Conservation (phyloP, 371 early-diverging fungal genomes). For the Encephalitozoon intestinalis region DNA sequence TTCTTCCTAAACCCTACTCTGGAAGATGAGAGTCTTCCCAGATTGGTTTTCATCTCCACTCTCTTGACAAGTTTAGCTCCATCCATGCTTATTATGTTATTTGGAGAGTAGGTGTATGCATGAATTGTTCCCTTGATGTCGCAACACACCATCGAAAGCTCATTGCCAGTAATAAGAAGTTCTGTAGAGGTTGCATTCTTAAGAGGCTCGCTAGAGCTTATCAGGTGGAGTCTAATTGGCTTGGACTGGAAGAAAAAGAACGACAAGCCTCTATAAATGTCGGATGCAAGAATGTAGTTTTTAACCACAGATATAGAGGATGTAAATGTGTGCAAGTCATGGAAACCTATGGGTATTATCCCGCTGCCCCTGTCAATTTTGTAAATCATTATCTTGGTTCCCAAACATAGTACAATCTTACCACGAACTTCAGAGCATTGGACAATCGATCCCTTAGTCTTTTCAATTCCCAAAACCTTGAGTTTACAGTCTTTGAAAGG, state of each 20-base stretch:
- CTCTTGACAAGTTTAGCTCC: slow-evolving; percentile 51
- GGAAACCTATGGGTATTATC: slow-evolving; percentile 55
- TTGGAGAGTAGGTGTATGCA: slow-evolving; percentile 55
- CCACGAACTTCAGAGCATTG: slow-evolving; percentile 47
- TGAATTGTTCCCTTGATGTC: slow-evolving; percentile 27
- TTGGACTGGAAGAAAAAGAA: slow-evolving; percentile 58
- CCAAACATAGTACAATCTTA: slow-evolving; percentile 50
- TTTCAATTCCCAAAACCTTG: slow-evolving; percentile 53
- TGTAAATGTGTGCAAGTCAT: slow-evolving; percentile 55
- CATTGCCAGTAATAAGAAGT: background rate
- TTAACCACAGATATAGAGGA: slow-evolving; percentile 47
- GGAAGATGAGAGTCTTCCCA: background rate
- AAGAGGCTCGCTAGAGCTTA: slow-evolving; percentile 43
- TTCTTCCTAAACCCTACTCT: background rate
- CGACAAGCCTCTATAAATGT: slow-evolving; percentile 55
- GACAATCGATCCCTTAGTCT: slow-evolving; percentile 50
- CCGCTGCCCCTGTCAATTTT: slow-evolving; percentile 52
- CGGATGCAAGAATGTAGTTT: slow-evolving; percentile 57
- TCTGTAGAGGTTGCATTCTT: background rate
- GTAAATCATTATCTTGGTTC: slow-evolving; percentile 60
- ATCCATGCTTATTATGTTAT: slow-evolving; percentile 46
- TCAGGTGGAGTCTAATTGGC: slow-evolving; percentile 54
- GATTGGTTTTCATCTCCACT: slow-evolving; percentile 35
- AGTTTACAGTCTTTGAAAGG: slow-evolving; percentile 48
- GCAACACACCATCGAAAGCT: background rate